Conservation (phyloP, 1,284 basidiomycete genomes). For the Phylloboletellus chloephorus region DNA sequence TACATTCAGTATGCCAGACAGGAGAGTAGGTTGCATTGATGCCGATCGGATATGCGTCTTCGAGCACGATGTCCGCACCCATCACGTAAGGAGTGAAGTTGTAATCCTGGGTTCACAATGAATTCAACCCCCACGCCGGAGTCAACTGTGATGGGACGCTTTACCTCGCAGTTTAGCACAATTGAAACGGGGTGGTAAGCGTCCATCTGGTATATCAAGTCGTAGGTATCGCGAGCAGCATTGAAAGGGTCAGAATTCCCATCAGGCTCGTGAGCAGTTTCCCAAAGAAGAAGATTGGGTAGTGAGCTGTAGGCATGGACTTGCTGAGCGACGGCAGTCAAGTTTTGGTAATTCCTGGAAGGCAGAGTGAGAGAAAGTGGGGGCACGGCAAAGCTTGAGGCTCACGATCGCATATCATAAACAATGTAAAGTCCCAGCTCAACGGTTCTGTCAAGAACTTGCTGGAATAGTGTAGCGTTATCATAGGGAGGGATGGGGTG, state of each 20-base stretch:
- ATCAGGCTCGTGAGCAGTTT: slow-evolving; percentile 72
- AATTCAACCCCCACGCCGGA: background rate
- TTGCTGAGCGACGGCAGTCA: slow-evolving; percentile 53
- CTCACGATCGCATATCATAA: slow-evolving; percentile 39
- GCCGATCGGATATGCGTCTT: slow-evolving; percentile 28
- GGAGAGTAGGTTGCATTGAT: slow-evolving; percentile 30
- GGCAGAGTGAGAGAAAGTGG: background rate
- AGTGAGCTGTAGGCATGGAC: slow-evolving; percentile 59
- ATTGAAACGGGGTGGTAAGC: slow-evolving; percentile 73
- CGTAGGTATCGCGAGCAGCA: slow-evolving; percentile 50
- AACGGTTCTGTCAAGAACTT: slow-evolving; percentile 18
- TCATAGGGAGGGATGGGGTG: slow-evolving; percentile 31
- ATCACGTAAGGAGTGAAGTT: slow-evolving; percentile 53
- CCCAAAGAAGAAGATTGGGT: slow-evolving; percentile 68
- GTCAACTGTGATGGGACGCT: background rate
- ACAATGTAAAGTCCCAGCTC: slow-evolving; percentile 28
- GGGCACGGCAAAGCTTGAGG: slow-evolving; percentile 7
- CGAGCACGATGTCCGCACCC: slow-evolving; percentile 54
- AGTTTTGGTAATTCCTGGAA: slow-evolving; percentile 48
- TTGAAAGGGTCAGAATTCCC: slow-evolving; percentile 59
- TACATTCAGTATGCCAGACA: slow-evolving; percentile 29
- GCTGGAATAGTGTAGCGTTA: slow-evolving; percentile 19
- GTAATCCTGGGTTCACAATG: slow-evolving; percentile 39
- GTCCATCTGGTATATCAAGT: slow-evolving; percentile 61
- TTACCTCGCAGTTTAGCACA: slow-evolving; percentile 61